Evolutionary conservation across 1,284 basidiomycete species (phyloP), one percentile per base, ranked within the genome.

Genomic region (Vanrija sp.): DNA sequence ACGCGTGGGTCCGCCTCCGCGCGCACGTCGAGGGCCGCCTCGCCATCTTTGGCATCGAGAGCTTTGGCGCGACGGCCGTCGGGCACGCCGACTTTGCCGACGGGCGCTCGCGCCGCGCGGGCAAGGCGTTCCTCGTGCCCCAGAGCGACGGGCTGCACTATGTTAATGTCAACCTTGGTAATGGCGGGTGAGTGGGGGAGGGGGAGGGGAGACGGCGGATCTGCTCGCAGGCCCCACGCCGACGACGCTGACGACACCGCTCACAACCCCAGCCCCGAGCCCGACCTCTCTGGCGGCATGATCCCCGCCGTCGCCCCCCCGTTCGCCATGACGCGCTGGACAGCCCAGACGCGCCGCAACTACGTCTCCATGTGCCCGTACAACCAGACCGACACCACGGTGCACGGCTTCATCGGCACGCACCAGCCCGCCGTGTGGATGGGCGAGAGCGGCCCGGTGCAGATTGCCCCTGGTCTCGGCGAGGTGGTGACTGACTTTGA

Each of bases 401-500:
- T 90, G 1, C 84, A 88, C 65, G 88, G 88, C 0, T 89, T 90
- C 64, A 62, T 69, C 21, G 68, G 83, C 12, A 90, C 88, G 0
- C 85, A 88, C 56, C 88, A 91, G 66, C 89, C 89, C 0, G 89
- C 89, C 0, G 90, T 91, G 44, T 91, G 89, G 89, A 91, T 92
- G 89, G 89, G 71, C 47, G 88, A 90, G 69, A 87, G 85, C 59
- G 88, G 83, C 0, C 83, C 83, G 26, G 81, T 83, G 6, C 79
- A 83, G 15, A 76, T 92, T 25, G 81, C 82, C 12, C 85, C 86
- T 4, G 88, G 88, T 6, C 71, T 79, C 3, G 82, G 83, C 14
- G 49, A 59, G 1, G 75, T 87, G 3, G 81, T 80, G 47, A 76
- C 80, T 3, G 74, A 68, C 6, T 87, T 87, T 58, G 80, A 83